Evolutionary conservation across 768 basidiomycete genomes (phyloP), one percentile per base, ranked within the genome.

Genomic region (Obba rivulosa): DNA sequence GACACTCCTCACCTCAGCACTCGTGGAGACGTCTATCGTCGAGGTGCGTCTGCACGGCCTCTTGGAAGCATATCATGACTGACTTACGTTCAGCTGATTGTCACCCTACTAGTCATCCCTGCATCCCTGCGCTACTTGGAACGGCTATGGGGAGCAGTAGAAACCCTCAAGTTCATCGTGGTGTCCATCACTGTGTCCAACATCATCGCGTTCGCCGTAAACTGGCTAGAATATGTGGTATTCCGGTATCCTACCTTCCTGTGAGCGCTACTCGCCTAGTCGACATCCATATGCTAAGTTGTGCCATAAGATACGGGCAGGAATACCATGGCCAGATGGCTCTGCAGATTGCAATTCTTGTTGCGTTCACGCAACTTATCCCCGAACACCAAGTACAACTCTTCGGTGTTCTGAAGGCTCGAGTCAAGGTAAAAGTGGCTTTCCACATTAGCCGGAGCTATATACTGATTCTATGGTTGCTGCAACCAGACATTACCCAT

Each of bases 321-420:
- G 74, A 79, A 39, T 96, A 95, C 62, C 92, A 89, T 59, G 96
- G 96, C 37, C 87, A 93, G 67, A 92, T 88, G 78, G 87, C 91
- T 4, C 73, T 99, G 17, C 91, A 96, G 60, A 85, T 84, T 43
- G 86, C 85, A 2, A 73, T 94, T 52, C 73, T 99, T 31, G 96
- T 99, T 46, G 95, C 94, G 5, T 97, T 97, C 69, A 98, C 94
- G 3, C 96, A 99, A 66, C 68, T 96, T 46, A 98, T 98, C 57
- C 95, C 95, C 25, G 96, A 99, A 67, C 94, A 99, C 60, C 95
- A 98, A 67, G 84, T 99, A 13, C 96, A 98, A 65, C 61, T 98
- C 16, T 74, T 98, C 50, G 92, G 93, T 28, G 68, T 91, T 40
- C 61, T 92, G 54, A 90, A 82, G 66, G 77, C 87, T 41, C 81